phyloP scores from a whole-genome alignment of 306 rosid genomes.

The Carpinus fangiana region DNA sequence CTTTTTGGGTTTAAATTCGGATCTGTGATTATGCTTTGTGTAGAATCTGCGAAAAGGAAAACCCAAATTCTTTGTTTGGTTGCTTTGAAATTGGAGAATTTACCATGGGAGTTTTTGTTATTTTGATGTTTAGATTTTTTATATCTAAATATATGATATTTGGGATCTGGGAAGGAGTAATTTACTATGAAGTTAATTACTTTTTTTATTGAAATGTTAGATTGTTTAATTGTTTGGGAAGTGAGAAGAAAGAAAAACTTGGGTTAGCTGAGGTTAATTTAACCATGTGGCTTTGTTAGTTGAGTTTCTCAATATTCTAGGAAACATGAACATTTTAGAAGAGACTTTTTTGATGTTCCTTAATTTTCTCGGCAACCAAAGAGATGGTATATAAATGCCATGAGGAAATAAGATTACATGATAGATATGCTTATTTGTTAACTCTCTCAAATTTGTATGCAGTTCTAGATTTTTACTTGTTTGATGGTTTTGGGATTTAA shows the following conservation, averaged over 20 bases:
- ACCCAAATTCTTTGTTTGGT: not conserved
- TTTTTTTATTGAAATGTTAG: not conserved
- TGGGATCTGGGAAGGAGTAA: not conserved
- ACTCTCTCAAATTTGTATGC: not conserved
- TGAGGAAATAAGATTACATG: not conserved
- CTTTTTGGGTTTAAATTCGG: conserved; percentile 18
- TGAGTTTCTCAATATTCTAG: not conserved
- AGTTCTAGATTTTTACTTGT: not conserved
- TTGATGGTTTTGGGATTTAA: not conserved
- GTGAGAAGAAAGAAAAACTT: conserved; percentile 1
- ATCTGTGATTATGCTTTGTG: conserved; percentile 28
- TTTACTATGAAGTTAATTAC: not conserved
- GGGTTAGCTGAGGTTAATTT: conserved; percentile 6
- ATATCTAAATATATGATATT: not conserved
- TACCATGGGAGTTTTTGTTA: not conserved
- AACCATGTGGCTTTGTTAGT: not conserved
- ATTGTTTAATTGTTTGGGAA: not conserved
- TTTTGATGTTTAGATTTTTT: not conserved
- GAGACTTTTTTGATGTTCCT: conserved; percentile 5
- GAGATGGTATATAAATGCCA: not conserved
- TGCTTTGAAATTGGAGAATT: not conserved
- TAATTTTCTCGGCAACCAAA: conserved; percentile 8
- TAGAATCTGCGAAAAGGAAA: not conserved
- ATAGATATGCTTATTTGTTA: not conserved
- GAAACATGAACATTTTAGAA: conserved; percentile 3